Conservation (phyloP, 176 grass and related monocot species). For the Aegilops tauschii region DNA sequence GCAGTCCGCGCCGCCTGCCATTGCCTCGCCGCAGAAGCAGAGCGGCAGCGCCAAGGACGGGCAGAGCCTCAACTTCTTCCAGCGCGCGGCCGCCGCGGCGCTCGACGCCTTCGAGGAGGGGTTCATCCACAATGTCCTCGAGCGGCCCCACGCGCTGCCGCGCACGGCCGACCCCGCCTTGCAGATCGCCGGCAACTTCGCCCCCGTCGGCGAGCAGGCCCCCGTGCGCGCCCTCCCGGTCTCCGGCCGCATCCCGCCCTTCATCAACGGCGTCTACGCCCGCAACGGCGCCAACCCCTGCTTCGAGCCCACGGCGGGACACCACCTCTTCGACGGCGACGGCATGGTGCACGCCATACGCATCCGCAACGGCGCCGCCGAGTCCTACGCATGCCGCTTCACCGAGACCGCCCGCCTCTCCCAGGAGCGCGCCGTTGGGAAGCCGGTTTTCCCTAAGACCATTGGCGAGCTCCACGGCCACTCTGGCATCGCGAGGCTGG, state of each 20-base stretch:
- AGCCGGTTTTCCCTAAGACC: constrained; percentile 77
- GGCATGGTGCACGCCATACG: constrained; percentile 85
- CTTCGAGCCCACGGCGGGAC: constrained; percentile 51
- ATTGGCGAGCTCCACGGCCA: constrained; percentile 96
- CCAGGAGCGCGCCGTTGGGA: constrained; percentile 44
- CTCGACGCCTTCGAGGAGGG: constrained; percentile 59
- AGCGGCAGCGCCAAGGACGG: too few relatives aligned
- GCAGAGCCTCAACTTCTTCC: constrained; percentile 31
- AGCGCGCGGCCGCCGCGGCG: constrained; percentile 46
- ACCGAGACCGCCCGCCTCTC: constrained; percentile 60
- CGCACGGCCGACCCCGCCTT: constrained; percentile 56
- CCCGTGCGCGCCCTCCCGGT: constrained; percentile 38
- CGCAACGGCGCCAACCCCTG: constrained; percentile 89
- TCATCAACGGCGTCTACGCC: constrained; percentile 69
- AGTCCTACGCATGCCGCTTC: constrained; percentile 75
- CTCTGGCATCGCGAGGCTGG: constrained; percentile 61
- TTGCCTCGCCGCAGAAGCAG: background rate
- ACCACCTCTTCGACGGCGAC: constrained; percentile 95
- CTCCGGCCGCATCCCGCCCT: constrained; percentile 57
- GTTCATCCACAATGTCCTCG: constrained; percentile 54
- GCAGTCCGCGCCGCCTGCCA: background rate
- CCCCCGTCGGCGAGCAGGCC: constrained; percentile 54
- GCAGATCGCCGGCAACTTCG: constrained; percentile 84
- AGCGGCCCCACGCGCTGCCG: constrained; percentile 48
- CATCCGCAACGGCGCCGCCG: constrained; percentile 55